Conservation (phyloP, 2,329 filamentous ascomycete species). For the Rhinocladiella mackenziei region DNA sequence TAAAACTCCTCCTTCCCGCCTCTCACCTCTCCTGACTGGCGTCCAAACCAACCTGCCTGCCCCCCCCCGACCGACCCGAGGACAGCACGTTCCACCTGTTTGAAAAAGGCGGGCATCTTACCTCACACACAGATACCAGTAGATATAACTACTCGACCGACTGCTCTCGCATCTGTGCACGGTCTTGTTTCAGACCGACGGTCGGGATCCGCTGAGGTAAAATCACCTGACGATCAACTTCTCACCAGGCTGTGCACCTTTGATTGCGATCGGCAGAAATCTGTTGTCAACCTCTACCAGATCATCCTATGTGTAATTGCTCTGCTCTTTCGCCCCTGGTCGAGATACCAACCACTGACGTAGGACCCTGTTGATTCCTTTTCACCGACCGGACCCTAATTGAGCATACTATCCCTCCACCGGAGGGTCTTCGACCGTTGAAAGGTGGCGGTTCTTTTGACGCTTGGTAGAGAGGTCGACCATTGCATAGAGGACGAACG, state of each 20-base stretch:
- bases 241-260: conserved; percentile 12
- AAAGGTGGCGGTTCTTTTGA: too few relatives aligned
- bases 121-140: conserved; percentile 9
- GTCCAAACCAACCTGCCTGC: background rate
- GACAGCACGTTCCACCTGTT: background rate
- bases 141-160: conserved; percentile 2
- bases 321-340: conserved; percentile 4
- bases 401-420: conserved; percentile 1
- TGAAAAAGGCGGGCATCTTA: conserved; percentile 16
- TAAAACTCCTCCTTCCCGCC: background rate
- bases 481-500: too few relatives aligned
- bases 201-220: conserved; percentile 10
- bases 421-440: too few relatives aligned
- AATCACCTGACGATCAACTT: conserved; percentile 13
- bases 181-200: conserved; percentile 16
- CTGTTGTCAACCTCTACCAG: conserved; percentile 14
- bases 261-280: conserved; percentile 26
- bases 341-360: conserved; percentile 13
- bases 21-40: background rate
- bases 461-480: too few relatives aligned
- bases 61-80: background rate
- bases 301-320: conserved; percentile 11
- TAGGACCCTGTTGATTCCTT: conserved; percentile 13
- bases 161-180: conserved; percentile 11
- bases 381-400: conserved; percentile 1